Evolutionary conservation across 2,329 filamentous ascomycete genomes (phyloP), one percentile per base, ranked within the genome.

Genomic region (Aspergillus persii): DNA sequence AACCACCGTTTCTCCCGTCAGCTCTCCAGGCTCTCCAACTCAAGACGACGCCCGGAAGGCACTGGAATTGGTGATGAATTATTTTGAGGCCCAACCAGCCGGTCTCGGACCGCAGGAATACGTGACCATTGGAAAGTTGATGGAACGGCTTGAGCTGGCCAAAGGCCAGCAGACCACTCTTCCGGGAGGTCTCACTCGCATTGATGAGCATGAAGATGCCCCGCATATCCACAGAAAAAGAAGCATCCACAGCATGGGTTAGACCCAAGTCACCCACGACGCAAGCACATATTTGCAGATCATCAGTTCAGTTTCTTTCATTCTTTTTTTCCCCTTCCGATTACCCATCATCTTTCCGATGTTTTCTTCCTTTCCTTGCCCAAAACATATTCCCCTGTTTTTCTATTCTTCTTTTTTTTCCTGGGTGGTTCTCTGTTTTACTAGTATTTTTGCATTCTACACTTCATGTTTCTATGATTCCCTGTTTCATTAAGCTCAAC

Each of bases 41-140:
- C 90, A 92, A 66, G 92, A 97, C 67, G 92, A 98, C 73, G 93
- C 93, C 3, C 85, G 90, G 44, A 84, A 86, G 54, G 94, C 93
- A 1, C 83, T 96, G 4, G 89, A 94, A 68, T 87, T 93, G 2
- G 85, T 97, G 23, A 84, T 96, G 72, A 88, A 79, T 61, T 96
- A 94, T 71, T 89, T 97, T 72, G 85, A 91, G 67, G 87, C 87
- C 61, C 85, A 89, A 65, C 86, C 87, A 11, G 77, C 81, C 0
- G 88, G 87, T 1, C 84, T 92, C 33, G 85, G 90, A 15, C 90
- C 95, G 69, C 85, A 91, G 50, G 93, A 97, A 63, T 93, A 89
- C 72, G 75, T 90, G 63, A 86, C 87, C 3, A 87, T 97, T 51
- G 83, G 91, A 18, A 91, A 92, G 71, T 79, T 97, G 63, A 94